A percentile compares a stretch with the other conserved stretches of the same genome.
Conservation (phyloP, 164 flowering plant species). For the Echeveria elegans region DNA sequence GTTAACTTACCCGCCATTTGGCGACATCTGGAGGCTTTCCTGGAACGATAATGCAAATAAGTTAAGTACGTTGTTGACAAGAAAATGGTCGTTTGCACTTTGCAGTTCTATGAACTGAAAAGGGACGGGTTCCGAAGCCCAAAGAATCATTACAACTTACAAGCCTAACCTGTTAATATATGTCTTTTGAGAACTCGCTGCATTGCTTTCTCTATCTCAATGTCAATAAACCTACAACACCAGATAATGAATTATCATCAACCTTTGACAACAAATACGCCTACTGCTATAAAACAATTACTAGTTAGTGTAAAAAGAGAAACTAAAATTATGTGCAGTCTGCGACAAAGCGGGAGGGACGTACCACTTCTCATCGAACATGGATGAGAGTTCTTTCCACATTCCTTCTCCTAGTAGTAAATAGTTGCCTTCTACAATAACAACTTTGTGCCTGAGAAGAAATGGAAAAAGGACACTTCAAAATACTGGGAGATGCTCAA, state of each 20-base stretch:
- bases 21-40: conserved; percentile 78
- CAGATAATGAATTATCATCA: background rate
- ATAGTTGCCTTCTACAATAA: conserved; percentile 94
- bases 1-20: conserved; percentile 64
- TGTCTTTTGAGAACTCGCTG: conserved; percentile 67
- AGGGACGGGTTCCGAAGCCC: no score
- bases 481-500: background rate
- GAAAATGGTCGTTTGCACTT: background rate
- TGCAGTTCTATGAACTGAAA: background rate
- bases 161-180: conserved; percentile 42
- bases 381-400: conserved; percentile 70
- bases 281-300: background rate
- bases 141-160: no score
- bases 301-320: background rate
- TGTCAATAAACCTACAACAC: conserved; percentile 62
- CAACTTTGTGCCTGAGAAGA: conserved; percentile 73
- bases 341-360: background rate
- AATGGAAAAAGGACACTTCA: background rate
- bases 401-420: conserved; percentile 63
- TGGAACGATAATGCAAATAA: conserved; percentile 10
- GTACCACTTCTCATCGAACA: conserved; percentile 90
- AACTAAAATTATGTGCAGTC: no score
- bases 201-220: conserved; percentile 74
- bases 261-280: background rate
- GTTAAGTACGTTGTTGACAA: background rate